These are phyloP conservation scores for Suillus subaureus DNA, from an alignment of 768 basidiomycete genomes.

Conservation along the genomic window DNA sequence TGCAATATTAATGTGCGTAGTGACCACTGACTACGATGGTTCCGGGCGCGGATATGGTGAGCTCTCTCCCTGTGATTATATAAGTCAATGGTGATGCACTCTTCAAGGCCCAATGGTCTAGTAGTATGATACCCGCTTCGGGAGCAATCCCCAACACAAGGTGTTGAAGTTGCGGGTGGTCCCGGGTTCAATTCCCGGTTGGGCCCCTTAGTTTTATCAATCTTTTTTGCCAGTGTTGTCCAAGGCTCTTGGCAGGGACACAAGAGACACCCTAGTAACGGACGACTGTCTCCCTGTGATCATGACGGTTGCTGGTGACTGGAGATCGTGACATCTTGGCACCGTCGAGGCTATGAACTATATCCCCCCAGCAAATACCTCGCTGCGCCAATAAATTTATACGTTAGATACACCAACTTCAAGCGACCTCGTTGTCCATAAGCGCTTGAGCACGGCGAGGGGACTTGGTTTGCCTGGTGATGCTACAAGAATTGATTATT, in stretches of 20 bases:
- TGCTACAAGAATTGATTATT: neutral
- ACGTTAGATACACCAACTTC: neutral
- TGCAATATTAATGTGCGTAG: too few species aligned
- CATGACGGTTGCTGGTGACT: neutral
- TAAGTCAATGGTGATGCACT: neutral
- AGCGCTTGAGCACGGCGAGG: too few species aligned
- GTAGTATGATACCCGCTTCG: conserved; percentile 58
- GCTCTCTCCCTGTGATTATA: neutral
- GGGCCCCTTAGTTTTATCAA: conserved; percentile 38
- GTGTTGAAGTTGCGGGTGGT: conserved; percentile 47
- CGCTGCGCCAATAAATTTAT: neutral
- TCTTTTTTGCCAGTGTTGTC: neutral
- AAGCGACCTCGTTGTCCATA: neutral
- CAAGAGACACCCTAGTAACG: neutral
- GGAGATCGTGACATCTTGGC: neutral
- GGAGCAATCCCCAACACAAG: conserved; percentile 27
- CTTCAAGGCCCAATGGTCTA: conserved; percentile 49
- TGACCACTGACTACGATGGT: too few species aligned
- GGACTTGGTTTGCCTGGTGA: neutral
- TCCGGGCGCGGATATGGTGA: too few species aligned
- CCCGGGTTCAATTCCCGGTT: conserved; percentile 62
- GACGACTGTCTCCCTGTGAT: neutral
- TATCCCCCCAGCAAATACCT: neutral
- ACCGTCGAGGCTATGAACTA: neutral
- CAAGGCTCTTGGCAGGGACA: neutral